Evolutionary conservation across 2,329 filamentous ascomycete genomes (phyloP), one percentile per base, ranked within the genome.

Genomic region (Ophiostoma tasmaniense): DNA sequence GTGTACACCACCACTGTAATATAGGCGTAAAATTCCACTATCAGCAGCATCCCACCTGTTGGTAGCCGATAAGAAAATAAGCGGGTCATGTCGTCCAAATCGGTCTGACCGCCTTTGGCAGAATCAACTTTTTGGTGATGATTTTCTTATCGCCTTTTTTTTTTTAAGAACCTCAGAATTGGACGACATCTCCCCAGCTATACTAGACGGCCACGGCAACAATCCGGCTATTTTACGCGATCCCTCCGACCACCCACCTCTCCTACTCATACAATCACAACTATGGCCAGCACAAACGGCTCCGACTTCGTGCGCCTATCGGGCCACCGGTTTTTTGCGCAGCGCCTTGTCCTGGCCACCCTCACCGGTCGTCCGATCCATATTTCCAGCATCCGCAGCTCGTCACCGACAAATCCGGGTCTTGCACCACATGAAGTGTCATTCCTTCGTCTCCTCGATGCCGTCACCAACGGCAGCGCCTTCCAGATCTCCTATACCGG

Each of bases 401-500:
- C 90, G 20, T 97, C 92, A 59, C 89, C 90, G 64, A 93, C 92
- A 55, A 89, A 90, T 75, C 93, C 95, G 0, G 95, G 95, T 75
- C 90, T 99, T 68, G 90, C 92, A 68, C 89, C 92, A 66, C 90
- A 97, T 81, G 95, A 99, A 80, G 89, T 98, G 75, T 98, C 95
- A 64, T 94, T 99, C 79, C 86, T 99, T 39, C 93, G 95, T 69
- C 90, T 99, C 22, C 89, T 99, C 76, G 95, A 98, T 79, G 86
- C 92, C 73, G 85, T 99, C 75, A 99, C 95, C 76, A 99, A 99
- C 83, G 95, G 95, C 80, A 91, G 91, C 70, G 89, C 90, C 69
- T 92, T 98, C 81, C 93, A 97, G 76, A 97, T 99, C 74, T 97
- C 93, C 13, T 95, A 96, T 81, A 97, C 93, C 1, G 95, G 95